phyloP scores from a whole-genome alignment of 768 basidiomycete genomes.

The Agaricus bisporus region DNA sequence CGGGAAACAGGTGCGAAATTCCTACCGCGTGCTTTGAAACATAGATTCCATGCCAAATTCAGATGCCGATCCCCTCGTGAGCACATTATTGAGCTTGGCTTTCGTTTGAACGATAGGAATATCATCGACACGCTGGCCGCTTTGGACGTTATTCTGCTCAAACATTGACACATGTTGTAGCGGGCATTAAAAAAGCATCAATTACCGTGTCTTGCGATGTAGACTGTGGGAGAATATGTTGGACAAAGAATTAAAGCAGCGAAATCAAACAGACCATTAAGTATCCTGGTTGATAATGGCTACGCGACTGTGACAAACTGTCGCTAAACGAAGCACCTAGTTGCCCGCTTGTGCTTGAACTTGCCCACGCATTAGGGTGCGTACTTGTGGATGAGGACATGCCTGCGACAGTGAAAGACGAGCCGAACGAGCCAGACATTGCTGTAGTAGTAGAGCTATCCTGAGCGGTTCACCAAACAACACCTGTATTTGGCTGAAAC shows the following conservation, averaged over 20 bases:
- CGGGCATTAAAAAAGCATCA: neutral
- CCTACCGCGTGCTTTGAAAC: constrained; percentile 69
- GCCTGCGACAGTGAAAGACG: constrained; percentile 53
- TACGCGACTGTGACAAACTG: constrained; percentile 62
- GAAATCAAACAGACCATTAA: constrained; percentile 47
- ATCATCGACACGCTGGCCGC: constrained; percentile 63
- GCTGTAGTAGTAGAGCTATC: neutral
- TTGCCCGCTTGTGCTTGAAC: constrained; percentile 34
- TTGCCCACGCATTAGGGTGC: constrained; percentile 47
- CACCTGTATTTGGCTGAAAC: too few species aligned
- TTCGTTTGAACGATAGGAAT: constrained; percentile 73
- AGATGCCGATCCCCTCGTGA: constrained; percentile 55
- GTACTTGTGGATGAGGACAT: constrained; percentile 46
- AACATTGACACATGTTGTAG: constrained; percentile 4
- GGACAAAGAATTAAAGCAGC: neutral
- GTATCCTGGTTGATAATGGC: constrained; percentile 78
- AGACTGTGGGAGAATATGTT: constrained; percentile 32
- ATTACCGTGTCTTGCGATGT: constrained; percentile 56
- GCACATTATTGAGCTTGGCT: constrained; percentile 69
- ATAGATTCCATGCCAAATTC: constrained; percentile 83
- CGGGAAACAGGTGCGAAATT: constrained; percentile 10
- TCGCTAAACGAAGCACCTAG: constrained; percentile 56
- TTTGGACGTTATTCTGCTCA: constrained; percentile 40
- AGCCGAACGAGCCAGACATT: constrained; percentile 29
- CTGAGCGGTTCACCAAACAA: neutral